Percentiles rank a stretch among this genome's conserved stretches.
Conservation (phyloP, 2,329 filamentous ascomycete genomes). For the Coniochaeta sp. region DNA sequence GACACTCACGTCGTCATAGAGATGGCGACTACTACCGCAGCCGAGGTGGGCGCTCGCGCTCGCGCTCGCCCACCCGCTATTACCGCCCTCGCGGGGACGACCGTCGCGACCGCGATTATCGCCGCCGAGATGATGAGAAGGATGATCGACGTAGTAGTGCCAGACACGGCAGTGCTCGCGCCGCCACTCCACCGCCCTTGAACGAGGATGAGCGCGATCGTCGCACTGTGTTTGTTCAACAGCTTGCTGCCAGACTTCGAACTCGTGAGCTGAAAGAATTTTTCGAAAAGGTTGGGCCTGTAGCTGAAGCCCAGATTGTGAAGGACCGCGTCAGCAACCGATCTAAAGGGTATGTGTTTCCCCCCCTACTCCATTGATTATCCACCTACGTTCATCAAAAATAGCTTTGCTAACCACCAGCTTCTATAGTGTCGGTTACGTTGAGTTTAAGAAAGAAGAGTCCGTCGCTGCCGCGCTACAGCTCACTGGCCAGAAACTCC, state of each 20-base stretch:
- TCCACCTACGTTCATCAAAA: background rate
- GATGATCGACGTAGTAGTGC: conserved; percentile 29
- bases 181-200: conserved; percentile 53
- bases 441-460: conserved; percentile 96
- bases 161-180: conserved; percentile 29
- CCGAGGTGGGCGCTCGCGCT: conserved; percentile 58
- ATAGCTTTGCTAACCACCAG: conserved; percentile 25
- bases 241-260: conserved; percentile 86
- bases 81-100: conserved; percentile 45
- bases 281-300: conserved; percentile 89
- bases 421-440: conserved; percentile 81
- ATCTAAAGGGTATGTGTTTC: conserved; percentile 76
- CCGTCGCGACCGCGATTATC: conserved; percentile 35
- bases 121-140: conserved; percentile 44
- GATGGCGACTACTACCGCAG: conserved; percentile 67
- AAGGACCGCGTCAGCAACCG: conserved; percentile 95
- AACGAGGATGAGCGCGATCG: conserved; percentile 96
- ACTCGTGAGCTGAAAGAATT: conserved; percentile 90
- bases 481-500: conserved; percentile 95
- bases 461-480: conserved; percentile 89
- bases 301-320: conserved; percentile 97
- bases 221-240: conserved; percentile 96
- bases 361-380: background rate
- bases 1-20: conserved; percentile 66
- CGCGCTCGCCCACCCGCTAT: conserved; percentile 60